Evolutionary conservation across 2,329 filamentous ascomycete genomes (phyloP), one percentile per base, ranked within the genome.

Genomic region (Claviceps sp.): DNA sequence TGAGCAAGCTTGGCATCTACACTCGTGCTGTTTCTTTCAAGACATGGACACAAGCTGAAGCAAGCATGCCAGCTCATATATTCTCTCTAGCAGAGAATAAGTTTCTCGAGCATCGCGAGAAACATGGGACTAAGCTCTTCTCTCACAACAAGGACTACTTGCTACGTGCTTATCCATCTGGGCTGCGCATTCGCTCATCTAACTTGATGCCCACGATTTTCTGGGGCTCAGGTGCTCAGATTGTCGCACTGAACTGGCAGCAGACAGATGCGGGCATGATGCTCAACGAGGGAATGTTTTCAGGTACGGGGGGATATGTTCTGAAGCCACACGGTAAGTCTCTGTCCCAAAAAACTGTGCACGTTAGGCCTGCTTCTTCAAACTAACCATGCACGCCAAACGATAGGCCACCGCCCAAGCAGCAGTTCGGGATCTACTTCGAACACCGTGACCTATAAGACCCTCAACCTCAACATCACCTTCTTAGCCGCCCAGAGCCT

Each of bases 201-300:
- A 97, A 96, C 63, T 74, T 94, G 13, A 88, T 95, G 59, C 89
- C 91, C 4, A 79, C 82, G 1, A 76, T 84, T 3, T 93, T 90
- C 67, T 96, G 90, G 90, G 78, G 88, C 36, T 84, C 87, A 57
- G 90, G 90, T 14, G 84, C 94, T 3, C 90, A 96, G 67, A 84
- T 96, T 59, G 89, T 94, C 1, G 90, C 90, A 0, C 72, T 97
- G 55, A 96, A 96, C 69, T 97, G 90, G 88, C 90, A 97, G 67
- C 84, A 83, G 55, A 83, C 86, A 66, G 89, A 96, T 61, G 85
- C 88, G 59, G 89, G 88, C 36, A 94, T 94, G 84, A 96, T 96
- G 91, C 77, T 95, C 14, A 96, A 96, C 63, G 84, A 93, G 62
- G 90, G 81, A 59, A 93, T 95, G 88, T 95, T 95, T 67, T 78